Conservation (phyloP, 306 rosid genomes). For the Erythrophleum fordii region DNA sequence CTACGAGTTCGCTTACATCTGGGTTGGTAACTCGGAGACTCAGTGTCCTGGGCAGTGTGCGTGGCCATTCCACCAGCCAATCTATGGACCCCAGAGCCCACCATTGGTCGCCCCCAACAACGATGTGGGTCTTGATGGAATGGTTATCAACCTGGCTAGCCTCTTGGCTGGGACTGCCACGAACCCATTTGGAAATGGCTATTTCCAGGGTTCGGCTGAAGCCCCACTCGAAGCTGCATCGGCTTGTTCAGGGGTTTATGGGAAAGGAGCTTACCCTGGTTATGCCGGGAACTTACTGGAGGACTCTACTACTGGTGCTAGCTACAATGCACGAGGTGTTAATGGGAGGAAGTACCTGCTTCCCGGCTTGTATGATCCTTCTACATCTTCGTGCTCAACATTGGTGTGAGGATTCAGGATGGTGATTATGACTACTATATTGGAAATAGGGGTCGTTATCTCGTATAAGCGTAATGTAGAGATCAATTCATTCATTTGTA, state of each 20-base stretch:
- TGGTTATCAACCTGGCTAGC: conserved; percentile 65
- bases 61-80: conserved; percentile 72
- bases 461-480: neutral
- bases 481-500: conserved; percentile 36
- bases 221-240: conserved; percentile 72
- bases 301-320: conserved; percentile 63
- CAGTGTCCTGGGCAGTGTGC: conserved; percentile 82
- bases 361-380: conserved; percentile 66
- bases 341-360: conserved; percentile 67
- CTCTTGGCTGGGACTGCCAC: conserved; percentile 77
- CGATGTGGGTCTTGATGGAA: conserved; percentile 71
- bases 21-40: conserved; percentile 76
- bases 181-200: conserved; percentile 81
- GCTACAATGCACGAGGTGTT: conserved; percentile 67
- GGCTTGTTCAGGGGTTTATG: conserved; percentile 70
- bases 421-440: neutral
- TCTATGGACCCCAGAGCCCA: conserved; percentile 62
- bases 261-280: conserved; percentile 74
- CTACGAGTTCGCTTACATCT: conserved; percentile 64
- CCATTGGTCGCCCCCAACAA: conserved; percentile 67
- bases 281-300: conserved; percentile 59
- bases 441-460: neutral
- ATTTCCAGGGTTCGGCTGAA: conserved; percentile 60
- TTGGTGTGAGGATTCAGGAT: conserved; percentile 43
- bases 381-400: conserved; percentile 61